Evolutionary conservation across 192 early-diverging fungal species (phyloP).

Genomic region (Backusella psychrophila): DNA sequence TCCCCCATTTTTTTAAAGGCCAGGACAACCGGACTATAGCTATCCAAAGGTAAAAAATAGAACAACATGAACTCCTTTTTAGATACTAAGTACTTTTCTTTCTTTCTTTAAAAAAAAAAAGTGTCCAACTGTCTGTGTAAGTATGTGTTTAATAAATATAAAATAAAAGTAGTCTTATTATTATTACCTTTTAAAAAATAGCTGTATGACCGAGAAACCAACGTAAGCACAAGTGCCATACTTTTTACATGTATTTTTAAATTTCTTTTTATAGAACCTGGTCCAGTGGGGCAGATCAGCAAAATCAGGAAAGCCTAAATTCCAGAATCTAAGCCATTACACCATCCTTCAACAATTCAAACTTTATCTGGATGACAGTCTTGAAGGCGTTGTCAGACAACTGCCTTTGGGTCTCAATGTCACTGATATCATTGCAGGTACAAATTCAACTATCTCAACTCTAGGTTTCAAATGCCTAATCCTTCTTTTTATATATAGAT

Average conservation of each 20-base stretch:
- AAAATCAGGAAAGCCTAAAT: constrained; percentile 29
- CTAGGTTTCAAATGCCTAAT: not conserved
- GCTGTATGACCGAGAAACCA: constrained; percentile 42
- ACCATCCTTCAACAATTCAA: constrained; percentile 45
- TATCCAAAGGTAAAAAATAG: constrained; percentile 17
- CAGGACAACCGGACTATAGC: constrained; percentile 1
- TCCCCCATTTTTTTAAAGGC: not conserved
- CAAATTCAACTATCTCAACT: not conserved
- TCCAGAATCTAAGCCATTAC: constrained; percentile 23
- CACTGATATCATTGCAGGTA: constrained; percentile 40
- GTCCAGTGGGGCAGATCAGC: constrained; percentile 43
- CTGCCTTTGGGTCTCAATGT: constrained; percentile 37
- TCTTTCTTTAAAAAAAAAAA: too few relatives aligned
- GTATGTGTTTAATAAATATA: constrained; percentile 3
- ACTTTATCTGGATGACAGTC: constrained; percentile 43
- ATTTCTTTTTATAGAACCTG: constrained; percentile 17
- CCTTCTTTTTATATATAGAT: constrained; percentile 10
- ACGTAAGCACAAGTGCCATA: constrained; percentile 20
- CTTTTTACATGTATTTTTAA: not conserved
- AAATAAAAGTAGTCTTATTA: not conserved
- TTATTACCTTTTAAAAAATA: constrained; percentile 23
- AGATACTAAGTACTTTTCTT: too few relatives aligned
- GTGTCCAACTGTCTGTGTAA: constrained; percentile 20
- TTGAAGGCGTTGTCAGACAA: constrained; percentile 33
- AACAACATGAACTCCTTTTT: not conserved